Conservation (phyloP, 495 filamentous ascomycete species). For the Penicillium subrubescens region DNA sequence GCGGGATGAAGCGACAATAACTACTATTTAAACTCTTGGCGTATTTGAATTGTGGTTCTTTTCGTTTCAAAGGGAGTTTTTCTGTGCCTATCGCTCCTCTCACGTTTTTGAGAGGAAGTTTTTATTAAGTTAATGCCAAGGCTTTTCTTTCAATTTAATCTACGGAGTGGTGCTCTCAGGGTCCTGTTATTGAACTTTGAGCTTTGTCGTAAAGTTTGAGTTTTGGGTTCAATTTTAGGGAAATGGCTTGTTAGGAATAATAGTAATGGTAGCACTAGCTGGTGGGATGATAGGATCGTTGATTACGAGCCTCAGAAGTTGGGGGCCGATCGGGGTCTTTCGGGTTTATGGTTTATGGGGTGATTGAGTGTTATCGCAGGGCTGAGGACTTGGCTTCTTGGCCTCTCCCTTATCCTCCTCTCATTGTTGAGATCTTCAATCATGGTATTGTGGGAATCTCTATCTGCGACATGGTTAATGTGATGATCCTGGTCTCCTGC, state of each 20-base stretch:
- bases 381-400: not conserved
- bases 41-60: not conserved
- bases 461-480: not conserved
- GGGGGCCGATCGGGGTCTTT: constrained; percentile 16
- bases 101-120: not conserved
- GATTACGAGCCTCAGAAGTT: constrained; percentile 13
- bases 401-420: not conserved
- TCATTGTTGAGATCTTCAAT: not conserved
- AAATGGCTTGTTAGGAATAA: not conserved
- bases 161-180: not conserved
- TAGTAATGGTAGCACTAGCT: not conserved
- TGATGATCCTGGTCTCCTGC: not conserved
- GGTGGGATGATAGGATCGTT: not conserved
- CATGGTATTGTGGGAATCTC: not conserved
- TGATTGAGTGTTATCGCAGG: not conserved
- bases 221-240: not conserved
- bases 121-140: not conserved
- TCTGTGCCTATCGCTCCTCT: constrained; percentile 4
- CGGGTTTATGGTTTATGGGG: not conserved
- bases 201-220: not conserved
- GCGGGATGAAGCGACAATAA: constrained; percentile 19
- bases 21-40: not conserved
- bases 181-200: not conserved
- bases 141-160: not conserved
- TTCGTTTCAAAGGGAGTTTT: not conserved